These are phyloP conservation scores for Phytophthora colocasiae DNA, from an alignment of 352 stramenopile species.

Conservation along the genomic window DNA sequence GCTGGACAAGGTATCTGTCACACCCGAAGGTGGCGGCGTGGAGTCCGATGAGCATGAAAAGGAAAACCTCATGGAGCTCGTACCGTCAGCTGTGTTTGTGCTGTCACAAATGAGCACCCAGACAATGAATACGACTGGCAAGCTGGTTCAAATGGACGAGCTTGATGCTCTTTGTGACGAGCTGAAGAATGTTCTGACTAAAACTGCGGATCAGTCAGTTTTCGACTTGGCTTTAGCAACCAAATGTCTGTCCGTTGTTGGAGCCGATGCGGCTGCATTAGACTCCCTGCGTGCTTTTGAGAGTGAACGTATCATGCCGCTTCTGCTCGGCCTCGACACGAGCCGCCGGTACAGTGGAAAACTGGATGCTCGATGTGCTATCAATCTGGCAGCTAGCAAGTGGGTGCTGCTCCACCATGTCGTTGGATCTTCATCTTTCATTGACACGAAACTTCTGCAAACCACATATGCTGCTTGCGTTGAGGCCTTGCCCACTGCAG, in stretches of 20 bases:
- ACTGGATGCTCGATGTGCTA: constrained; percentile 40
- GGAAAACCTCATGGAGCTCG: constrained; percentile 26
- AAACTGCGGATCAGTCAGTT: constrained; percentile 4
- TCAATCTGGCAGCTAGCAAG: constrained; percentile 56
- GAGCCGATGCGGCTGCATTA: constrained; percentile 28
- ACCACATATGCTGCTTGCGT: constrained; percentile 52
- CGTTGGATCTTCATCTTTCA: constrained; percentile 56
- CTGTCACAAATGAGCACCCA: constrained; percentile 53
- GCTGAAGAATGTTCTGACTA: constrained; percentile 32
- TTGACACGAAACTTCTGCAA: constrained; percentile 49
- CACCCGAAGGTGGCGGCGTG: background rate
- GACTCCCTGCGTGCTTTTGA: constrained; percentile 51
- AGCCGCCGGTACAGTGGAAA: constrained; percentile 39
- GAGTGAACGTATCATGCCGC: constrained; percentile 37
- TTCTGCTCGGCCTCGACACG: constrained; percentile 48
- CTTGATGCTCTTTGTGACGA: constrained; percentile 45
- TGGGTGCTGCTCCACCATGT: constrained; percentile 65
- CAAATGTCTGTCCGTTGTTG: constrained; percentile 45
- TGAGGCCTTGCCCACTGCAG: constrained; percentile 58
- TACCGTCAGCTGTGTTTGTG: constrained; percentile 41
- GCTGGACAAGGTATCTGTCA: constrained; percentile 8
- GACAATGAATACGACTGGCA: constrained; percentile 40
- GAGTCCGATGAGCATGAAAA: constrained; percentile 28
- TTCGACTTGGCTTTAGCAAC: constrained; percentile 51
- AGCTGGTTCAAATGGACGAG: constrained; percentile 34